Evolutionary conservation across 805 yeast genomes (phyloP), one percentile per base, ranked within the genome.

Genomic region (Metschnikowia kunwiensis): DNA sequence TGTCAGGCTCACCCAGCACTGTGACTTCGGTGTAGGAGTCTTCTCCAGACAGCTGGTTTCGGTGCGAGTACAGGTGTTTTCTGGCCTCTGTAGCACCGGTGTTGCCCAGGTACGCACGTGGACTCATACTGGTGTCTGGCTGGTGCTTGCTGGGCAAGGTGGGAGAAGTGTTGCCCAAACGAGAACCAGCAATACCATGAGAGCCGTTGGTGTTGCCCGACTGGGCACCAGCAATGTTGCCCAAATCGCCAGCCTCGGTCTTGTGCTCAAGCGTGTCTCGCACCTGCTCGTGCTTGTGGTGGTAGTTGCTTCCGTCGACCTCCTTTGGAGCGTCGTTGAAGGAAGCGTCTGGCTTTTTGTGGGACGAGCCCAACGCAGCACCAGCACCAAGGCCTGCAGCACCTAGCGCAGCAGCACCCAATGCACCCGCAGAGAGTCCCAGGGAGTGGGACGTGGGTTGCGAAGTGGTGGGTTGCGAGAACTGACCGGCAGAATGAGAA

Each of bases 1-100:
- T 47, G 39, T 54, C 56, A 13, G 38, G 44, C 20, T 49, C 52
- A 13, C 64, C 65, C 36, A 50, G 51, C 14, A 63, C 66, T 8
- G 59, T 54, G 5, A 63, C 67, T 26, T 54, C 49, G 12, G 60
- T 53, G 29, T 53, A 30, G 5, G 35, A n/a, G 8, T 12, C 32
- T 25, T 36, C 33, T 5, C 40, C 36, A 14, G 36, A 18, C 32
- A 21, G 27, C 27, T 30, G 35, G 20, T 32, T 13, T 21, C 27
- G 26, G 29, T 36, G 40, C 13, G 32, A 36, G 23, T 31, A 36
- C 1, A 36, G 32, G 26, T 27, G 40, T 22, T 27, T 23, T 15
- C 36, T 32, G 24, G 24, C 40, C 7, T 27, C 29, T 7, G 32
- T 14, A 22, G 26, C 18, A 10, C 6, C 27, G 3, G 16, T 21